These are phyloP conservation scores for Solanum pinnatisectum DNA, from an alignment of 257 asterid species.

Conservation along the genomic window DNA sequence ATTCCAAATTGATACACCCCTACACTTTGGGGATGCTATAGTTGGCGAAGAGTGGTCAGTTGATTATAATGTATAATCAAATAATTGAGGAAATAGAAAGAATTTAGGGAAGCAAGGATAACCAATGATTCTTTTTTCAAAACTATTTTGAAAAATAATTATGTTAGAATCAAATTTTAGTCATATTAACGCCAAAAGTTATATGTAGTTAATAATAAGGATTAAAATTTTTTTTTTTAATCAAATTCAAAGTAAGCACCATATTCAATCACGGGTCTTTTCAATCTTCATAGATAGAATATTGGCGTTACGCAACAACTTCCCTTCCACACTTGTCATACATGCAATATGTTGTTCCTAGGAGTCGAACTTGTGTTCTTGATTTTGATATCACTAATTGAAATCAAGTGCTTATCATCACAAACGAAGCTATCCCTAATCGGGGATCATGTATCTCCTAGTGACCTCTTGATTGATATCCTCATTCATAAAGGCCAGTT, in stretches of 20 bases:
- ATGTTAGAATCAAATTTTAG: background rate
- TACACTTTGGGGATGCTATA: background rate
- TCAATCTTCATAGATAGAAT: background rate
- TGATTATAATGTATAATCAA: background rate
- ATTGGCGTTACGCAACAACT: rapidly evolving
- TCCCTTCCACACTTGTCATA: background rate
- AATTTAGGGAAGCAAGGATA: background rate
- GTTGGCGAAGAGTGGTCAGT: background rate
- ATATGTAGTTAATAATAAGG: background rate
- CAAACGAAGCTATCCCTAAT: background rate
- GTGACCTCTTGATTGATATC: background rate
- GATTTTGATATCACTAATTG: background rate
- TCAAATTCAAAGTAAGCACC: background rate
- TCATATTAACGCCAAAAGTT: background rate
- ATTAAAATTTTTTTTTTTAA: background rate
- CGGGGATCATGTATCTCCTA: background rate
- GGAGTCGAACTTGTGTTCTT: background rate
- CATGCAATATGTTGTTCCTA: background rate
- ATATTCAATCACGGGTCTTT: background rate
- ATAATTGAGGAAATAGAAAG: background rate
- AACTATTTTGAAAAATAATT: background rate
- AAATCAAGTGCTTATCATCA: background rate
- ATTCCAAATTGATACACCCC: background rate
- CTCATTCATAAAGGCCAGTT: background rate
- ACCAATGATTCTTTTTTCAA: background rate